Percentiles rank a stretch among this genome's conserved stretches.
Evolutionary conservation across 148 eudicot genomes (phyloP).

Genomic region (Rhododendron griersonianum): DNA sequence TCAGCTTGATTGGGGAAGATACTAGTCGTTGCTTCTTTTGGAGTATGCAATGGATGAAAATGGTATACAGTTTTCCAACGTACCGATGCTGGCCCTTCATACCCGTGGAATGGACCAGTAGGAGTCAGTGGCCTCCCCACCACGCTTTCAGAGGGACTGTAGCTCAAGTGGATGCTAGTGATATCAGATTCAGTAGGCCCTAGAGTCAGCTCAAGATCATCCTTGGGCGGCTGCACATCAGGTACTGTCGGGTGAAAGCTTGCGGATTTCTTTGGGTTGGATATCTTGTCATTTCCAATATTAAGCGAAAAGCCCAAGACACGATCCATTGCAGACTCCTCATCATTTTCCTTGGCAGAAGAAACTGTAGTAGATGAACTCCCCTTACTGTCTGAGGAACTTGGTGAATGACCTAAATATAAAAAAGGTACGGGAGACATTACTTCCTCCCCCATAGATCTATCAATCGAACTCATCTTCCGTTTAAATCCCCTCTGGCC

Average conservation of each 20-base stretch:
- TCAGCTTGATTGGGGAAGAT: conserved; percentile 34
- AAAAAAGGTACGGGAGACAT: conserved; percentile 17
- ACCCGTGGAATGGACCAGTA: conserved; percentile 18
- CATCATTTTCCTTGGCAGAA: conserved; percentile 82
- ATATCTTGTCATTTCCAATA: conserved; percentile 64
- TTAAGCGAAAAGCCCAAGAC: conserved; percentile 81
- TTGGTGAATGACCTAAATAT: conserved; percentile 60
- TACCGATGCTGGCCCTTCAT: conserved; percentile 35
- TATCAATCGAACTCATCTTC: conserved; percentile 46
- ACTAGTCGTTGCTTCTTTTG: conserved; percentile 17
- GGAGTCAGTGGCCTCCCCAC: conserved; percentile 16
- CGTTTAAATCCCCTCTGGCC: conserved; percentile 62
- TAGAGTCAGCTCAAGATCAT: conserved; percentile 68
- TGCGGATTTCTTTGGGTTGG: conserved; percentile 43
- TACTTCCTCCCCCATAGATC: conserved; percentile 23
- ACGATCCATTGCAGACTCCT: conserved; percentile 74
- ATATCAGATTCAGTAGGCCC: conserved; percentile 73
- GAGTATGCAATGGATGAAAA: conserved; percentile 24
- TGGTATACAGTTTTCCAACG: conserved; percentile 22
- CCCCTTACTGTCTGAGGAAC: conserved; percentile 91
- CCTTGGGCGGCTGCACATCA: conserved; percentile 30
- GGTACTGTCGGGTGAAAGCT: conserved; percentile 25
- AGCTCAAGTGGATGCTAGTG: conserved; percentile 47
- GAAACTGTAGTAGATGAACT: conserved; percentile 75
- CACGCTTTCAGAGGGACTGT: conserved; percentile 21